Base-by-base conservation (phyloP, 2,329 filamentous ascomycete genomes). In the Xylariaceae sp. region DNA sequence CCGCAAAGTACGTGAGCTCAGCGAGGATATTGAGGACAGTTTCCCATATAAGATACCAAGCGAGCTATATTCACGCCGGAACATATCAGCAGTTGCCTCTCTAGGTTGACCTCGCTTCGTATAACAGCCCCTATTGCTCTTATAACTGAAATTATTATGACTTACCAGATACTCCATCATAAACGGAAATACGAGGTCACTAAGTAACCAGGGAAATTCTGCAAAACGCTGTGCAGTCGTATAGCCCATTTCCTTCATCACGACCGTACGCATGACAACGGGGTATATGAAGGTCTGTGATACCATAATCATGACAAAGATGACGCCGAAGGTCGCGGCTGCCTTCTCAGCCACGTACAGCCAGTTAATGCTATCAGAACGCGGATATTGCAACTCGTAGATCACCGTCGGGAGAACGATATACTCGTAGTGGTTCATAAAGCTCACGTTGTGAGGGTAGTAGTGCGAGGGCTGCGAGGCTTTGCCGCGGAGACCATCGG, bases 41-140 rank as follows among this genome's bases (percentile, higher is more conserved):
- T 69, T 88, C 85, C 89, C 89, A 93, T 60, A 92, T 92, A 23
- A 93, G 80, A 68, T 92, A 92, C 86, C 89, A 93, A 0, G 84
- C 80, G 52, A 91, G 79, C 73, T 77, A 44, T 16, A 32, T 20
- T 8, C 2, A 11, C 9, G 15, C 10, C 33, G 15, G 6, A 29
- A 29, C 24, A 8, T 27, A 37, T 43, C 16, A 29, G 39, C 11
- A 32, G 50, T 26, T 26, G 21, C 24, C 6, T 61, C 27, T 54
- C 27, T 10, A 27, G 43, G 15, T 33, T 20, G 7, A 15, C 11
- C 15, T n/a, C n/a, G 8, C 11, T 24, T n/a, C n/a, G n/a, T n/a
- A n/a, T n/a, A n/a, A n/a, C n/a, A n/a, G n/a, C n/a, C n/a, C n/a
- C n/a, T n/a, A n/a, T n/a, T 9, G n/a, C 29, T 20, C 42, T 45